Evolutionary conservation across 805 yeast species (phyloP), one percentile per base, ranked within the genome.

Genomic region (Debaryomyces castellii): DNA sequence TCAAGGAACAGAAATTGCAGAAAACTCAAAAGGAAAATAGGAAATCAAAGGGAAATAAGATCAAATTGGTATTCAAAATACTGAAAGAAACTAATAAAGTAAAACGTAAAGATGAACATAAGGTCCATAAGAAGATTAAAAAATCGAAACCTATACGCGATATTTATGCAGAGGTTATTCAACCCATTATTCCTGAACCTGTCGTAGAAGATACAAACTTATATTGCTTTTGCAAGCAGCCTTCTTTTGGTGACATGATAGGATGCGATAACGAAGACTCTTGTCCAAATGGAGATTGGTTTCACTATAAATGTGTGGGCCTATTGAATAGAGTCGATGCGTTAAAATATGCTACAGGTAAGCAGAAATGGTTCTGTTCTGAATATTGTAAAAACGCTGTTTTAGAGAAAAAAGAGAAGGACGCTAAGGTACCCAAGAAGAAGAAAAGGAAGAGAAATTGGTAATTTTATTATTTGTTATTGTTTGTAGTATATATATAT

Each of bases 161-260:
- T 9, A 25, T 18, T 20, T 12, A 25, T 14, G 34, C 42, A 20
- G 25, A 32, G 6, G 24, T 33, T 18, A 35, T 34, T 5, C 30
- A 40, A 12, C 12, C 17, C 3, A 14, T 28, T 11, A 18, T 35
- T 12, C 38, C 27, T 6, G 41, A n/a, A 27, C 25, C 33, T 7
- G 16, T 16, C 5, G 10, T 27, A 10, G 41, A 39, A 23, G 62
- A 58, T 56, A 63, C 58, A 38, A 60, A 59, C 42, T 46, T 62
- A 43, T 92, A 92, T 63, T 92, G 99, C 64, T 87, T 87, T 68
- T 92, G 99, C 61, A 95, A 89, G 60, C 89, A 91, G 54, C 95
- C 87, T 0, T 90, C 97, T 0, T 89, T 85, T 66, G 99, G 99
- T 20, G 89, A 85, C 57, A 92, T 92, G 99, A 89, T 92, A 53